Evolutionary conservation across 148 eudicot species (phyloP).

Genomic region (Vaccinium macrocarpon): DNA sequence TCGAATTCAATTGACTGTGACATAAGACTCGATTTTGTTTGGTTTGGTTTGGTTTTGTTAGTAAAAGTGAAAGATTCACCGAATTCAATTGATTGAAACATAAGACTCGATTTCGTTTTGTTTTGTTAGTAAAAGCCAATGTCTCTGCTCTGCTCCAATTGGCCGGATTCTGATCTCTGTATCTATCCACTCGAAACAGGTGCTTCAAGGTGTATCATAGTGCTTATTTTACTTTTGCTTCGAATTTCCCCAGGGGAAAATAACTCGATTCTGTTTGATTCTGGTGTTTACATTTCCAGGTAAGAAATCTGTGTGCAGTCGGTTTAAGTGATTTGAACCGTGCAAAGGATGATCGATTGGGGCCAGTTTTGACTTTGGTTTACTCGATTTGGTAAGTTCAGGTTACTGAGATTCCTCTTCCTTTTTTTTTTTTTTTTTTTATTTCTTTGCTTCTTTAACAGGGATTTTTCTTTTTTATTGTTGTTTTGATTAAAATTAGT

Average conservation of each 20-base stretch:
- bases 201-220: background rate
- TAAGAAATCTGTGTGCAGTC: background rate
- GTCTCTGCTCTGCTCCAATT: conserved; percentile 3
- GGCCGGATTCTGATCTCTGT: background rate
- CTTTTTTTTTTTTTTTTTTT: background rate
- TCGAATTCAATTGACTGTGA: too few relatives aligned
- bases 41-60: too few relatives aligned
- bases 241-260: background rate
- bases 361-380: background rate
- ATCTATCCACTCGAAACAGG: background rate
- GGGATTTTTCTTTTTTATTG: too few relatives aligned
- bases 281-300: background rate
- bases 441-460: background rate
- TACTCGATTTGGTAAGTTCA: conserved; percentile 12
- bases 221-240: background rate
- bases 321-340: background rate
- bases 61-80: background rate
- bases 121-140: background rate
- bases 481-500: background rate
- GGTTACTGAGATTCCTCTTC: background rate
- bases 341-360: background rate
- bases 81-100: too few relatives aligned
- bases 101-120: too few relatives aligned
- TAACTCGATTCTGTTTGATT: background rate
- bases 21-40: too few relatives aligned